Evolutionary conservation across 2,329 filamentous ascomycete species (phyloP), one percentile per base, ranked within the genome.

Genomic region (Talaromyces sp.): DNA sequence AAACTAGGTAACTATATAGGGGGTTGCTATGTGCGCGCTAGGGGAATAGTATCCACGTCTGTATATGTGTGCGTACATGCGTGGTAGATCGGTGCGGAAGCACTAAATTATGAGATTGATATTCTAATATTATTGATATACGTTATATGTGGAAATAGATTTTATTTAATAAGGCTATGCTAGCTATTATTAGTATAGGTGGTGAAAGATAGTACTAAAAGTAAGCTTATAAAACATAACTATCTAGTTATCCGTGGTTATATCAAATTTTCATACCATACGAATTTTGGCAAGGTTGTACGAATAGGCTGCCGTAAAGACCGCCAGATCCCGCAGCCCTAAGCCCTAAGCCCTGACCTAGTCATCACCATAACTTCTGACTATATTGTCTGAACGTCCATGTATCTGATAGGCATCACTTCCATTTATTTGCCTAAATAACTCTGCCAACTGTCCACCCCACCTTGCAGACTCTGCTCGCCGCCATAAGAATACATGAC

Each of bases 401-500:
- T 49, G 10, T 49, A 25, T 7, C 45, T 25, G 17, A 47, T 47
- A 19, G 3, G 3, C 17, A 51, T 29, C 13, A n/a, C 25, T 53
- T 27, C 45, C 13, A 29, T 10, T 53, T 31, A 27, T 1, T 10
- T 17, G 5, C 15, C 27, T 53, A 53, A n/a, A 53, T 53, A n/a
- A 34, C 27, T 31, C 17, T n/a, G 11, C 49, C 8, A 1, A 19
- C 13, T 17, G 17, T 40, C 54, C 54, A 58, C 11, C 63, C 54
- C 25, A 58, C 22, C 53, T 64, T 64, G 6, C 15, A 13, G 2
- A 64, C 40, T 45, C 61, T 29, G n/a, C 53, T 58, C n/a, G 61
- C 61, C 11, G 38, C 27, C 27, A 64, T 56, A 11, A 13, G 15
- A 25, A 56, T 47, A 17, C 53, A 47, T 1, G 61, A 58, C 25